These are phyloP conservation scores for Millerago galiae DNA, from an alignment of 805 yeast species.

Conservation along the genomic window DNA sequence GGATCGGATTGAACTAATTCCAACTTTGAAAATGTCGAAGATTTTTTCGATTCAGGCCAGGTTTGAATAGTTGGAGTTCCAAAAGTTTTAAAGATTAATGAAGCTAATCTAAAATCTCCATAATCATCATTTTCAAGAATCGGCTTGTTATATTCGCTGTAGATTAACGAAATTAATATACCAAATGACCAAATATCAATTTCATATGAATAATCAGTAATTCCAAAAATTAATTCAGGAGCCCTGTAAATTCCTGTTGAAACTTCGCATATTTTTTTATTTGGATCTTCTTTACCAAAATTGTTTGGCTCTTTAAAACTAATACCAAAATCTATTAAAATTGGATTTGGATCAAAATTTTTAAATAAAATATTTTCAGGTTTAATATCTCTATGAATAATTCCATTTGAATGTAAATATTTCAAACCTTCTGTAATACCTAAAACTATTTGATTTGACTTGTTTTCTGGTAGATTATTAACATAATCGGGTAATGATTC, in stretches of 20 bases:
- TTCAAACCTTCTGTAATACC: conserved; percentile 41
- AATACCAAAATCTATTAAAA: conserved; percentile 38
- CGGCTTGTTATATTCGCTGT: conserved; percentile 32
- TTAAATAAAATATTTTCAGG: conserved; percentile 68
- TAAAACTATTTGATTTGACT: conserved; percentile 27
- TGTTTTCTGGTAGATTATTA: conserved; percentile 12
- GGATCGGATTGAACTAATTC: conserved; percentile 22
- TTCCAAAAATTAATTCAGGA: conserved; percentile 65
- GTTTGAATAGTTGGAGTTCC: conserved; percentile 52
- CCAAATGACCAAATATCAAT: conserved; percentile 75
- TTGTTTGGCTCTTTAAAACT: conserved; percentile 40
- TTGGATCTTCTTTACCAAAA: conserved; percentile 48
- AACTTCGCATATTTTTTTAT: conserved; percentile 43
- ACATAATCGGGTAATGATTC: neutral
- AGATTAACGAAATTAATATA: conserved; percentile 49
- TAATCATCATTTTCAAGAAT: conserved; percentile 33
- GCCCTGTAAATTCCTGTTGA: conserved; percentile 65
- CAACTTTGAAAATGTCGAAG: conserved; percentile 30
- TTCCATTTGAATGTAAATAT: conserved; percentile 64
- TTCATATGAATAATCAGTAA: conserved; percentile 43
- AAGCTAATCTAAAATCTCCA: conserved; percentile 55
- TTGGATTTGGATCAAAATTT: conserved; percentile 24
- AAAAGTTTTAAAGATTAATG: conserved; percentile 45
- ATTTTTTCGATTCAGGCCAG: conserved; percentile 39
- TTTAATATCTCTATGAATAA: conserved; percentile 90